Evolutionary conservation across 2,329 filamentous ascomycete species (phyloP), one percentile per base, ranked within the genome.

Genomic region (Epichloe bromicola): DNA sequence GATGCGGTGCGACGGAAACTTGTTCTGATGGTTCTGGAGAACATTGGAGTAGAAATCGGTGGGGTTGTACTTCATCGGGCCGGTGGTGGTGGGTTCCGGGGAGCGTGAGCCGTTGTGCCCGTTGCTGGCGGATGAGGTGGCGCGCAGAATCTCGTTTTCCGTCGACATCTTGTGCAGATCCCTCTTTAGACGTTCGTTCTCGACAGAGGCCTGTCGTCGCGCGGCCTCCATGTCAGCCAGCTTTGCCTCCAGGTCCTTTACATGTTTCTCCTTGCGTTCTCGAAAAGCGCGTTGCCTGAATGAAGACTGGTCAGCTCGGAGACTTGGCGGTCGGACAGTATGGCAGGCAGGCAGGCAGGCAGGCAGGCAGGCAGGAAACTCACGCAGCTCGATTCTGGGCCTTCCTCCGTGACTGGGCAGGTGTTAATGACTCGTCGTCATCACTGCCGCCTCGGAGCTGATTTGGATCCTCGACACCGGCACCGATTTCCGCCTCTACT

Each of bases 231-330:
- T 80, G 46, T 74, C 76, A 47, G 80, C 83, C 30, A 97, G 81
- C 65, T 95, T 93, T 52, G 82, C 79, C 68, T 97, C 90, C 23
- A 97, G 82, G 54, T 97, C 89, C 65, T 90, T 90, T 55, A 97
- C 89, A 62, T 95, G 90, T 52, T 83, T 85, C 66, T 97, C 91
- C 68, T 97, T 97, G 59, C 91, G 85, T 68, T 97, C 91, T 54
- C 91, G 88, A 67, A 97, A 97, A 34, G 93, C 91, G 60, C 91
- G 85, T 75, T 97, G 93, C 46, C 91, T 96, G 56, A 30, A 37
- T 17, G n/a, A 30, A 33, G 30, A 8, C 8, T 15, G 17, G 38
- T 52, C 30, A 51, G 14, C 15, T 2, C 3, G 49, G n/a, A 20
- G 53, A 26, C n/a, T 26, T 44, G 33, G 23, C 46, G n/a, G 14